phyloP scores from a whole-genome alignment of 2,329 filamentous ascomycete genomes.

The Dothiorella sarmentorum region DNA sequence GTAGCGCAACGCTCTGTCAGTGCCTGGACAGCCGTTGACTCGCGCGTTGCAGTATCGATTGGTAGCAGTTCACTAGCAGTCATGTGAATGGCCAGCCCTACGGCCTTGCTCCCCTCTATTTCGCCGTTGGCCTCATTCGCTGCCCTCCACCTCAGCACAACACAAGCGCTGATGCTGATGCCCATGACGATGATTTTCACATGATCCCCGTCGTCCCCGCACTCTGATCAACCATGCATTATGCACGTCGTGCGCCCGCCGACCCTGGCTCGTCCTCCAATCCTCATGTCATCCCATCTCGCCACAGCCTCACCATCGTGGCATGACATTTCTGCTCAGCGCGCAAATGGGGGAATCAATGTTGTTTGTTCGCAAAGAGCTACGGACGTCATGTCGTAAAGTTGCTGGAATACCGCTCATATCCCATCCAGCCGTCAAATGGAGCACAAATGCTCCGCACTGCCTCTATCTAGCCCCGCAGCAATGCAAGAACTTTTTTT shows the following conservation, averaged over 20 bases:
- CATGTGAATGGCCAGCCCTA: conserved; percentile 6
- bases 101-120: background rate
- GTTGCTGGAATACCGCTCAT: conserved; percentile 11
- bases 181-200: conserved; percentile 6
- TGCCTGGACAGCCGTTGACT: conserved; percentile 4
- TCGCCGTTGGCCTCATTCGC: background rate
- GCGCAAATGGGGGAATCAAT: conserved; percentile 10
- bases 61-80: background rate
- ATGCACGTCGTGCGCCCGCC: conserved; percentile 8
- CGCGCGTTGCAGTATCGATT: background rate
- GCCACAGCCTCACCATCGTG: conserved; percentile 3
- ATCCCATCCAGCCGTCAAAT: conserved; percentile 16
- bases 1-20: background rate
- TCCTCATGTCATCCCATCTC: background rate
- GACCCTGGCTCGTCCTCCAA: conserved; percentile 8
- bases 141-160: background rate
- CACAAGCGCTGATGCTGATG: no score
- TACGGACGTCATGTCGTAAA: conserved; percentile 18
- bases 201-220: conserved; percentile 15
- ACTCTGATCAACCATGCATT: conserved; percentile 15
- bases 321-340: background rate
- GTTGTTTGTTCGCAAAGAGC: conserved; percentile 14
- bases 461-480: conserved; percentile 13
- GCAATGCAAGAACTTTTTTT: conserved; percentile 9
- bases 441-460: background rate